Percentiles rank a stretch among this genome's conserved stretches.
These are phyloP conservation scores for Davidsoniella neocaledoniae DNA, from an alignment of 2,329 filamentous ascomycete genomes.

Conservation along the genomic window DNA sequence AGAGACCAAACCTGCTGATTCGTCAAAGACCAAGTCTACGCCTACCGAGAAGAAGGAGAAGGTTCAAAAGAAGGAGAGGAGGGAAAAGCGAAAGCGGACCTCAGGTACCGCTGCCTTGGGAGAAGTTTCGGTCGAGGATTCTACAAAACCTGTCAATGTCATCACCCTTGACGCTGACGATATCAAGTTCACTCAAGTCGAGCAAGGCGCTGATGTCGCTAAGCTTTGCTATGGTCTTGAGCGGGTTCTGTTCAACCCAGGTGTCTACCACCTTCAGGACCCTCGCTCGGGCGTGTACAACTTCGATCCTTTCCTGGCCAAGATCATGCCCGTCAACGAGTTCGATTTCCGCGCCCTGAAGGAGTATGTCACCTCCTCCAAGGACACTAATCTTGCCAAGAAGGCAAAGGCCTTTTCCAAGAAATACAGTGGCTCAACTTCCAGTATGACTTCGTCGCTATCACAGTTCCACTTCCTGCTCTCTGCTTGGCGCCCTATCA, in stretches of 20 bases:
- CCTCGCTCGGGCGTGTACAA: slow-evolving; percentile 78
- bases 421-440: slow-evolving; percentile 88
- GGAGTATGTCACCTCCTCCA: slow-evolving; percentile 80
- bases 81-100: background rate
- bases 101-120: background rate
- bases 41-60: background rate
- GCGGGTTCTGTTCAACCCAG: slow-evolving; percentile 85
- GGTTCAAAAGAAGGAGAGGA: background rate
- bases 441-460: slow-evolving; percentile 80
- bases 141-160: slow-evolving; percentile 15
- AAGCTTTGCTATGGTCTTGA: slow-evolving; percentile 59
- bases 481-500: slow-evolving; percentile 64
- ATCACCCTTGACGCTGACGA: slow-evolving; percentile 17
- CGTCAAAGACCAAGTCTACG: background rate
- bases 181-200: slow-evolving; percentile 19
- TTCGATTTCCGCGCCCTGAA: slow-evolving; percentile 84
- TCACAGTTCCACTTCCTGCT: slow-evolving; percentile 87
- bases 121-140: background rate
- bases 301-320: slow-evolving; percentile 85
- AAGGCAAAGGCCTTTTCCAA: slow-evolving; percentile 50
- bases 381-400: slow-evolving; percentile 53
- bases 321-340: slow-evolving; percentile 82
- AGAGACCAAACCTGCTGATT: background rate
- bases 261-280: slow-evolving; percentile 84
- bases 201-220: slow-evolving; percentile 30